Base-by-base conservation (phyloP, 495 filamentous ascomycete species). In the Talaromyces proteolyticus region DNA sequence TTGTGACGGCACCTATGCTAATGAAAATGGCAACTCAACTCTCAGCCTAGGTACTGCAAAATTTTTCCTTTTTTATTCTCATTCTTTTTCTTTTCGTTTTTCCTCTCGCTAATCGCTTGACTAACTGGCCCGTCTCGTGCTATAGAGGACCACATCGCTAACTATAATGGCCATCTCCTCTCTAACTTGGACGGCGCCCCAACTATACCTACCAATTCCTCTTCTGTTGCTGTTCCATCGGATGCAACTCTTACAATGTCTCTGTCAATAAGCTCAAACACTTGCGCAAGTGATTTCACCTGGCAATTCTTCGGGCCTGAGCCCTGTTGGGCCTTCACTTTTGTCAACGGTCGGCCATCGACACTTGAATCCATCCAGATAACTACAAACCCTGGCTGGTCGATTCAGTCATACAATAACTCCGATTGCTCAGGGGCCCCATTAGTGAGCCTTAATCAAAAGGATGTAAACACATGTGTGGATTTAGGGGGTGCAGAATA, bases 81-180 rank as follows among this genome's bases (percentile, higher is more conserved):
- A n/a, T n/a, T n/a, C n/a, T n/a, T n/a, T n/a, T n/a, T n/a, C n/a
- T n/a, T n/a, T n/a, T n/a, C n/a, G n/a, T n/a, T n/a, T n/a, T n/a
- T n/a, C n/a, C n/a, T n/a, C n/a, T n/a, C n/a, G n/a, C n/a, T n/a
- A n/a, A n/a, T n/a, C n/a, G n/a, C n/a, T n/a, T n/a, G n/a, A n/a
- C n/a, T n/a, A n/a, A n/a, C n/a, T n/a, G n/a, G n/a, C n/a, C n/a
- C n/a, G n/a, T n/a, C n/a, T n/a, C n/a, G n/a, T n/a, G n/a, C n/a
- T n/a, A n/a, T 22, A 24, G 44, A 47, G 44, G 25, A 47, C n/a
- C 34, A 47, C 12, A 47, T 47, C 14, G 44, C 44, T 11, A 47
- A 47, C 19, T 38, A 47, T 14, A 22, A 47, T 14, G 44, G 44
- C 12, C 44, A 47, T 12, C 25, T 47, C n/a, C 44, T 47, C 14